Conservation (phyloP, 805 yeast genomes). For the Candida verbasci region DNA sequence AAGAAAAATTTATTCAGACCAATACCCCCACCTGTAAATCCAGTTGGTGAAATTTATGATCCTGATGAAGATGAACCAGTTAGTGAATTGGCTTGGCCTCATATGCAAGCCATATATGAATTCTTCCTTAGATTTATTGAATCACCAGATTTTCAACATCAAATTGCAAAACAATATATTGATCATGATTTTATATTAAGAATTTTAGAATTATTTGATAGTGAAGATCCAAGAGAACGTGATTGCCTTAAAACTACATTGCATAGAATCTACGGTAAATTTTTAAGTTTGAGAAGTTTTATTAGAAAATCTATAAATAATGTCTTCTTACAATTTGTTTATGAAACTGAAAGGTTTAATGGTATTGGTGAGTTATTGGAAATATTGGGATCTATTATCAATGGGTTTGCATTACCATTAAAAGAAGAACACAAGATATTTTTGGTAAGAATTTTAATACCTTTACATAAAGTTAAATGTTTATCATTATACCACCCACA, state of each 20-base stretch:
- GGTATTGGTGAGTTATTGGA: slow-evolving; percentile 94
- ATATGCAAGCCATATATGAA: slow-evolving; percentile 95
- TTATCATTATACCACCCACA: slow-evolving; percentile 93
- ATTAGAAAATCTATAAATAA: slow-evolving; percentile 89
- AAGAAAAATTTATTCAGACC: slow-evolving; percentile 87
- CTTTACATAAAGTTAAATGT: slow-evolving; percentile 88
- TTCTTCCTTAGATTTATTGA: slow-evolving; percentile 90
- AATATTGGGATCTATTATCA: slow-evolving; percentile 91
- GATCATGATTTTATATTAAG: slow-evolving; percentile 85
- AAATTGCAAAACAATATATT: slow-evolving; percentile 86
- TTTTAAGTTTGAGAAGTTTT: slow-evolving; percentile 81
- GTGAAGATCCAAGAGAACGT: slow-evolving; percentile 95
- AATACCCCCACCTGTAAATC: slow-evolving; percentile 97
- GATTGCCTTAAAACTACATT: slow-evolving; percentile 92
- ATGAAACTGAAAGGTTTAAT: slow-evolving; percentile 93
- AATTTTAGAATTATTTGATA: slow-evolving; percentile 84
- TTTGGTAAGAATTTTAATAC: slow-evolving; percentile 78
- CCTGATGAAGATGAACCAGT: slow-evolving; percentile 99
- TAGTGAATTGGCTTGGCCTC: slow-evolving; percentile 96
- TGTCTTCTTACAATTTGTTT: slow-evolving; percentile 87
- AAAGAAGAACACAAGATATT: slow-evolving; percentile 96
- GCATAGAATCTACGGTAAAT: slow-evolving; percentile 95
- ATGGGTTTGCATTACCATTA: slow-evolving; percentile 95
- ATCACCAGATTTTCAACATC: slow-evolving; percentile 91
- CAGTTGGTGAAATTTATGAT: slow-evolving; percentile 91